Base-by-base conservation (phyloP, 768 basidiomycete species). In the Paxillus rubicundulus region DNA sequence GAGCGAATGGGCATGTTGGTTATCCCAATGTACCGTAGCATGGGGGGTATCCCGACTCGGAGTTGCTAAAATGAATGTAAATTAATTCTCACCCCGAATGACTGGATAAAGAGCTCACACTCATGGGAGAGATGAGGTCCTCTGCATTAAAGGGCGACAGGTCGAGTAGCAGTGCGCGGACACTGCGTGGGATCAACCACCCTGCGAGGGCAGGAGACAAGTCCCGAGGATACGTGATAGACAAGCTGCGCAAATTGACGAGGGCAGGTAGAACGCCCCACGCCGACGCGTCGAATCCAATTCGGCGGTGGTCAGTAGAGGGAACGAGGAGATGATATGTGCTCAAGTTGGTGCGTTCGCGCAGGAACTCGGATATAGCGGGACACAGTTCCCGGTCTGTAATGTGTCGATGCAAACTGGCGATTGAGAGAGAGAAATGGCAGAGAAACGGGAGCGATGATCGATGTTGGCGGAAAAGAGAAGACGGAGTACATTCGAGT, bases 261-360 rank as follows among this genome's bases (percentile, higher is more conserved):
- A 89, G 66, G 5, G 77, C 77, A 0, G 86, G 86, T 9, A 89
- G 70, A 8, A 87, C 81, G 9, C 86, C 86, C 86, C 85, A 88
- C 7, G 82, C 74, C 1, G 82, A 78, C 0, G 86, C 83, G 55
- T 87, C 82, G 57, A 85, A 87, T 24, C 87, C 87, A 9, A 84
- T 74, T 7, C 76, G 72, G 54, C 72, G 72, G 57, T 80, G 78
- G 45, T 80, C 77, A 14, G 64, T 62, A 6, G 63, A 61, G 4
- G 75, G 69, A 2, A 75, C 76, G 10, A 77, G 72, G 1, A 88
- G 72, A 40, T 76, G 71, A 21, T 87, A 74, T 0, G 78, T 78
- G n/a, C 70, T 71, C 37, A 89, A 68, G 37, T 78, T 68, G 18
- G 66, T 67, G 40, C 84, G 73, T 8, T 78, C 81, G 13, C 83